phyloP scores from a whole-genome alignment of 495 filamentous ascomycete species.

The Penicillium turbatum region DNA sequence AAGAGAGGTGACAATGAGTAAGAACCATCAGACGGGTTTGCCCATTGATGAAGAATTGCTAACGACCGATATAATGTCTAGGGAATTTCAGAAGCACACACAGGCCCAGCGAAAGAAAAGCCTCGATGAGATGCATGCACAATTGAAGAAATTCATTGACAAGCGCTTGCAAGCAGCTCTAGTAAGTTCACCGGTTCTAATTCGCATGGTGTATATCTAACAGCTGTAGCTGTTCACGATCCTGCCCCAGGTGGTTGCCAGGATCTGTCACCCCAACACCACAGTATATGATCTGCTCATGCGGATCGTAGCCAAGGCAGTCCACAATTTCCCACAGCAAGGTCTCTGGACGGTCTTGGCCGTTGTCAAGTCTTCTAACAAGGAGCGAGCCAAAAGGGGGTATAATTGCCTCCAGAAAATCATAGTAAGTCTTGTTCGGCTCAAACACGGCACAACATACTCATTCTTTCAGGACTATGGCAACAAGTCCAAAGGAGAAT shows the following conservation, averaged over 20 bases:
- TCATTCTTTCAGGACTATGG: constrained; percentile 37
- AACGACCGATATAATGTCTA: constrained; percentile 12
- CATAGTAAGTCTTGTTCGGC: constrained; percentile 22
- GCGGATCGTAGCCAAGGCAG: constrained; percentile 75
- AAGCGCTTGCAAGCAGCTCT: constrained; percentile 75
- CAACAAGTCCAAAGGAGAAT: constrained; percentile 43
- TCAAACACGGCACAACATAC: not conserved
- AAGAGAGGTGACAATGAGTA: constrained; percentile 59
- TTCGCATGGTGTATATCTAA: constrained; percentile 14
- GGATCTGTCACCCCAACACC: constrained; percentile 79
- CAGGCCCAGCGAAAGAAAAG: constrained; percentile 56
- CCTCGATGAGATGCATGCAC: constrained; percentile 64
- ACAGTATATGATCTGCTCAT: constrained; percentile 71
- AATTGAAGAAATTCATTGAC: constrained; percentile 65
- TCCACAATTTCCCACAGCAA: constrained; percentile 76
- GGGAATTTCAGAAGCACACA: constrained; percentile 54
- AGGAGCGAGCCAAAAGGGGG: constrained; percentile 46
- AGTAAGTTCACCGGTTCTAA: constrained; percentile 18
- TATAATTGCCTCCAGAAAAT: constrained; percentile 47
- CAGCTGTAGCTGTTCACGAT: constrained; percentile 71
- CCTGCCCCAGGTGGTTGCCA: constrained; percentile 83
- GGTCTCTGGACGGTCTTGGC: constrained; percentile 91
- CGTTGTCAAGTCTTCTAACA: constrained; percentile 59
- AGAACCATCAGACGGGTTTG: constrained; percentile 19
- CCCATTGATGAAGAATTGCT: not conserved